These are phyloP conservation scores for Trebouxia sp. DNA, from an alignment of 139 green algal species.

Conservation along the genomic window DNA sequence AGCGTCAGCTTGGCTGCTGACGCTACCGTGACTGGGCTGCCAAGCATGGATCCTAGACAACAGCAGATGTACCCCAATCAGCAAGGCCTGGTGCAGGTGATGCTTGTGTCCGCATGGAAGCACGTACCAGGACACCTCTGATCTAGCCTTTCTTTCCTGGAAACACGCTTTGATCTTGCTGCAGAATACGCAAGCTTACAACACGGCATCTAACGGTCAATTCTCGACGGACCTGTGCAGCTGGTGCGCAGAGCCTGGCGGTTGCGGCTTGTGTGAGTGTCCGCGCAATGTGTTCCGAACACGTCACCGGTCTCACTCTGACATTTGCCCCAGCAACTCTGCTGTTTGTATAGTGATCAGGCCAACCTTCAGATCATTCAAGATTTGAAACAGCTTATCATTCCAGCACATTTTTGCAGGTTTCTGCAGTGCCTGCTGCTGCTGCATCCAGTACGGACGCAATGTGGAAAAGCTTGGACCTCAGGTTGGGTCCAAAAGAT, in stretches of 20 bases:
- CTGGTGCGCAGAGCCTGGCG: constrained; percentile 13
- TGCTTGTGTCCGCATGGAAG: background rate
- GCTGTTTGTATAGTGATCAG: background rate
- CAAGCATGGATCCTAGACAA: background rate
- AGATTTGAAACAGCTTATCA: too few species aligned
- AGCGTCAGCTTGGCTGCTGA: too few species aligned
- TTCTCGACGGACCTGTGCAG: background rate
- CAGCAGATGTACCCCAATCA: background rate
- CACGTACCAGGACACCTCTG: too few species aligned
- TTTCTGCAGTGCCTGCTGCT: background rate
- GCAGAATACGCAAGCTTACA: background rate
- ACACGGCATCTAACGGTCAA: background rate
- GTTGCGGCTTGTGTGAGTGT: background rate
- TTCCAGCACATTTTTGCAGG: too few species aligned
- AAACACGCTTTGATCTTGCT: background rate
- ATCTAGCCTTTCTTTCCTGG: too few species aligned
- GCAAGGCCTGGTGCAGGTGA: background rate
- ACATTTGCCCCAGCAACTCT: too few species aligned
- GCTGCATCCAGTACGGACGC: background rate
- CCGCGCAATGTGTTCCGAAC: background rate
- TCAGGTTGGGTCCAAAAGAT: too few species aligned
- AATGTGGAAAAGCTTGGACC: constrained; percentile 14
- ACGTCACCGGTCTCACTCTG: too few species aligned
- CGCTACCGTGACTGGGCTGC: too few species aligned
- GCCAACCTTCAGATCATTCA: background rate